Evolutionary conservation across 129 eudicot genomes (phyloP).

Genomic region (Centella asiatica): DNA sequence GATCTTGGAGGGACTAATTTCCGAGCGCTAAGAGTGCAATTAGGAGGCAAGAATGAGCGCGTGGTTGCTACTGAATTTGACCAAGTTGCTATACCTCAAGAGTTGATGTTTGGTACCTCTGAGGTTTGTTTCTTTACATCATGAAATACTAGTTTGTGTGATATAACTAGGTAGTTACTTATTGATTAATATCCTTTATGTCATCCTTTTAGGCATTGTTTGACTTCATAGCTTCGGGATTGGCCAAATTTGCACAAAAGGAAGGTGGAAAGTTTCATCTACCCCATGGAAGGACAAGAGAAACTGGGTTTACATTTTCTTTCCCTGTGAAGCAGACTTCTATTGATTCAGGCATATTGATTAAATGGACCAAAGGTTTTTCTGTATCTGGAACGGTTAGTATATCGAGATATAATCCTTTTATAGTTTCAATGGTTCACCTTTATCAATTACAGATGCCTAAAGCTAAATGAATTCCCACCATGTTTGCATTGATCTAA

Average conservation of each 20-base stretch:
- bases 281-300: constrained; percentile 51
- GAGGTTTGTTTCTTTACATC: constrained; percentile 32
- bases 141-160: too few relatives aligned
- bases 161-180: background rate
- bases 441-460: too few relatives aligned
- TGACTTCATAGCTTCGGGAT: constrained; percentile 65
- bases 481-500: too few relatives aligned
- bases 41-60: constrained; percentile 75
- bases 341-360: constrained; percentile 61
- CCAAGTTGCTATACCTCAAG: constrained; percentile 73
- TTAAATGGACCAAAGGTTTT: constrained; percentile 92
- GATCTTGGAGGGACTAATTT: constrained; percentile 93
- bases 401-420: too few relatives aligned
- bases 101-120: constrained; percentile 66
- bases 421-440: too few relatives aligned
- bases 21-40: constrained; percentile 74
- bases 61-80: constrained; percentile 62
- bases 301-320: constrained; percentile 80
- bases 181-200: constrained; percentile 5
- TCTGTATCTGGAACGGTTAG: constrained; percentile 74
- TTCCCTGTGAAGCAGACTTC: constrained; percentile 83
- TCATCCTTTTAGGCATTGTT: constrained; percentile 50
- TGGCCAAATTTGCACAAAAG: constrained; percentile 54
- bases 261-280: constrained; percentile 58
- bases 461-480: too few relatives aligned